These are phyloP conservation scores for Fonsecaea monophora DNA, from an alignment of 2,329 filamentous ascomycete genomes.

Conservation along the genomic window DNA sequence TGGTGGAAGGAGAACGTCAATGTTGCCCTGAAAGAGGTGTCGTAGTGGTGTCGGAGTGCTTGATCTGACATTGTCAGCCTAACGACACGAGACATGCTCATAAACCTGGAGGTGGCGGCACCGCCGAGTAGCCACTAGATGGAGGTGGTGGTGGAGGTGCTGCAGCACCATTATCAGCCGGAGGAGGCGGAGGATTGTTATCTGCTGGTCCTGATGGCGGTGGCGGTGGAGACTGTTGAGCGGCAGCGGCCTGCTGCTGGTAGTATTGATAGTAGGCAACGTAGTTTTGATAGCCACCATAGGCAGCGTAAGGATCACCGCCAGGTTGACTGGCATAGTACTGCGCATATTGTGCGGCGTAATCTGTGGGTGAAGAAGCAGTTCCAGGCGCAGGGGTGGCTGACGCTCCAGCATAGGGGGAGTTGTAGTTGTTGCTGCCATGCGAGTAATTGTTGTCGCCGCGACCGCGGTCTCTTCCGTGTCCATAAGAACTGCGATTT, in stretches of 20 bases:
- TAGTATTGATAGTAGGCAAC: constrained; percentile 70
- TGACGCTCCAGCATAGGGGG: constrained; percentile 38
- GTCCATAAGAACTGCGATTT: constrained; percentile 54
- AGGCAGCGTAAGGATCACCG: constrained; percentile 76
- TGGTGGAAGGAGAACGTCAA: constrained; percentile 3
- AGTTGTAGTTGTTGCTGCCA: constrained; percentile 49
- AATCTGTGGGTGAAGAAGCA: constrained; percentile 64
- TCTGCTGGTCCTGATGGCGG: constrained; percentile 60
- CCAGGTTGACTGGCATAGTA: constrained; percentile 63
- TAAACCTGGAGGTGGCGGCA: constrained; percentile 36
- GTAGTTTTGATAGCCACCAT: constrained; percentile 84
- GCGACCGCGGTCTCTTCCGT: constrained; percentile 57
- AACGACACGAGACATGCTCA: constrained; percentile 28
- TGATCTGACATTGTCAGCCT: constrained; percentile 31
- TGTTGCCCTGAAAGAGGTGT: not conserved
- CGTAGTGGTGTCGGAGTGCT: not conserved
- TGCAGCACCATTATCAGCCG: constrained; percentile 22
- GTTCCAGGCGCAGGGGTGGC: constrained; percentile 44
- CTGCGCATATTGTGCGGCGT: constrained; percentile 77
- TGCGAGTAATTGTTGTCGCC: constrained; percentile 51
- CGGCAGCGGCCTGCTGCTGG: constrained; percentile 65
- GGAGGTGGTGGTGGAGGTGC: constrained; percentile 28
- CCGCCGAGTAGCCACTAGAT: constrained; percentile 30
- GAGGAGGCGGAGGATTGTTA: constrained; percentile 51
- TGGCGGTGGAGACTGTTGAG: constrained; percentile 49